phyloP scores from a whole-genome alignment of 306 rosid species.

The Abrus pulchellus region DNA sequence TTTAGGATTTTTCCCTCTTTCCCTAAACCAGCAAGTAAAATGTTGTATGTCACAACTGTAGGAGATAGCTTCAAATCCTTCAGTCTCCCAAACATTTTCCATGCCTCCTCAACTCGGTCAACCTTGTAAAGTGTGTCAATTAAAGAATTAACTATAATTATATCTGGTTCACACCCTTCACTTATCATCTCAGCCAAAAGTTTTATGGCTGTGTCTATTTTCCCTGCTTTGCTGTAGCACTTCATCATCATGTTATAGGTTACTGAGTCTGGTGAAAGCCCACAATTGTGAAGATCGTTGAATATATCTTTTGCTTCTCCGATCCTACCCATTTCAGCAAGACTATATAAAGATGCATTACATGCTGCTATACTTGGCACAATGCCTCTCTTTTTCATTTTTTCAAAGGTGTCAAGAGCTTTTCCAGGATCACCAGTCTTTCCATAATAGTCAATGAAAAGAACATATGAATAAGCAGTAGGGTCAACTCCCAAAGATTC shows the following conservation, averaged over 20 bases:
- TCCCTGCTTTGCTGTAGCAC: slow-evolving; percentile 88
- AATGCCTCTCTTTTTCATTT: slow-evolving; percentile 84
- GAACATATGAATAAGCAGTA: slow-evolving; percentile 82
- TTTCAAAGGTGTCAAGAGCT: slow-evolving; percentile 80
- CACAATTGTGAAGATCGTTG: slow-evolving; percentile 72
- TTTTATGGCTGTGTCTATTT: slow-evolving; percentile 76
- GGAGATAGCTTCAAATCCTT: slow-evolving; percentile 87
- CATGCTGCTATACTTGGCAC: slow-evolving; percentile 86
- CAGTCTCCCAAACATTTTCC: slow-evolving; percentile 86
- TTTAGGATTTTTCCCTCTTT: slow-evolving; percentile 74
- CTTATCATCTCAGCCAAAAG: slow-evolving; percentile 77
- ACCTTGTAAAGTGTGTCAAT: slow-evolving; percentile 93
- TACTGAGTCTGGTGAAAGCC: slow-evolving; percentile 86
- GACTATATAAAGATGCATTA: slow-evolving; percentile 86
- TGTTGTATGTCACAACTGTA: slow-evolving; percentile 92
- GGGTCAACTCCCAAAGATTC: slow-evolving; percentile 75
- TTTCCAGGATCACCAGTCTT: slow-evolving; percentile 81
- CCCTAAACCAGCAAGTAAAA: slow-evolving; percentile 84
- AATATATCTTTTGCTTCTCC: slow-evolving; percentile 77
- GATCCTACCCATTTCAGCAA: slow-evolving; percentile 79
- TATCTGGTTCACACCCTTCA: slow-evolving; percentile 86
- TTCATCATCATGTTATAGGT: slow-evolving; percentile 95
- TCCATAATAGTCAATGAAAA: slow-evolving; percentile 91
- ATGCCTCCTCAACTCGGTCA: slow-evolving; percentile 82
- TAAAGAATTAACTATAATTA: slow-evolving; percentile 78